Percentiles rank a stretch among this genome's conserved stretches.
These are phyloP conservation scores for Cadophora gregata DNA, from an alignment of 2,329 filamentous ascomycete genomes.

Conservation along the genomic window DNA sequence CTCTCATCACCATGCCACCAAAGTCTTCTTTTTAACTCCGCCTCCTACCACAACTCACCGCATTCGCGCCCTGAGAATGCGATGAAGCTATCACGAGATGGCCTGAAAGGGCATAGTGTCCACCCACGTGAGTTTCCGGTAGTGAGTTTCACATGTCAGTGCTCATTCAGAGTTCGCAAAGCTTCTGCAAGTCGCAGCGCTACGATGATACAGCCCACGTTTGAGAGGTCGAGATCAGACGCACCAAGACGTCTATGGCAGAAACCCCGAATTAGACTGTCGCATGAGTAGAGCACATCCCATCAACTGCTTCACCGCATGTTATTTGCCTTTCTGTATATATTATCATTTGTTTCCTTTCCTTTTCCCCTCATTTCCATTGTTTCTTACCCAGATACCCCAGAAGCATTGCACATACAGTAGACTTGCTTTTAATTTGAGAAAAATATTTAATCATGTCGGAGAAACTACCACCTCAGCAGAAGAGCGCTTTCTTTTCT, in stretches of 20 bases:
- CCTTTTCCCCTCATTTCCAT: not conserved
- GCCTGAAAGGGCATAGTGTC: not conserved
- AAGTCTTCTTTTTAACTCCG: not conserved
- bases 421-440: not conserved
- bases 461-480: conserved; percentile 36
- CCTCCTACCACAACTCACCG: not conserved
- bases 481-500: conserved; percentile 41
- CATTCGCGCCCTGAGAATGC: not conserved
- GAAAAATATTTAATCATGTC: conserved; percentile 16
- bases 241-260: conserved; percentile 3
- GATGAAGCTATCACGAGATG: not conserved
- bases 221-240: conserved; percentile 20
- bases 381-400: not conserved
- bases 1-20: not conserved
- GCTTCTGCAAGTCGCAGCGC: conserved; percentile 11
- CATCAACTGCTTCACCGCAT: conserved; percentile 7
- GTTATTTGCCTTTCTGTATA: conserved; percentile 3
- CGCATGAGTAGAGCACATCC: not conserved
- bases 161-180: conserved; percentile 9
- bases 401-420: not conserved
- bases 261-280: conserved; percentile 3
- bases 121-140: not conserved
- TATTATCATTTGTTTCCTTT: conserved; percentile 3
- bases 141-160: conserved; percentile 19
- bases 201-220: conserved; percentile 18